Evolutionary conservation across 106 monocot species (phyloP).

Genomic region (Dendrobium chrysotoxum): DNA sequence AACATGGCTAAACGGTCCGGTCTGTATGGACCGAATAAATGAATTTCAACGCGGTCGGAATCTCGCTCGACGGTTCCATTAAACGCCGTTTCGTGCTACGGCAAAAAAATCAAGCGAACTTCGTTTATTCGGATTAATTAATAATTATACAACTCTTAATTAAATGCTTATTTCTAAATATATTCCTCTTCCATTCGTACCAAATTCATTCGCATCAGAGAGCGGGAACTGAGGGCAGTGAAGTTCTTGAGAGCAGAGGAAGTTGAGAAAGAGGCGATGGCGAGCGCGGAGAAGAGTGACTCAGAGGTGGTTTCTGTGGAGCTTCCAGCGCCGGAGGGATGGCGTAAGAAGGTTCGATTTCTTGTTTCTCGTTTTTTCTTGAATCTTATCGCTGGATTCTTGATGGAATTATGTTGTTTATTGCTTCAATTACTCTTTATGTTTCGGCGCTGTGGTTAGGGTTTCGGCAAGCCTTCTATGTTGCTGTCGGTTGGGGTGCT

Average conservation of each 20-base stretch:
- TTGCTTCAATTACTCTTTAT: conserved; percentile 1
- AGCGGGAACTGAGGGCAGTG: conserved; percentile 22
- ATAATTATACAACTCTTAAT: not conserved
- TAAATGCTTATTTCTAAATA: not conserved
- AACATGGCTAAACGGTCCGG: not conserved
- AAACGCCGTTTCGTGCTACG: not conserved
- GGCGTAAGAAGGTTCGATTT: conserved; percentile 38
- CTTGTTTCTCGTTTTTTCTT: not conserved
- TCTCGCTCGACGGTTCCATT: not conserved
- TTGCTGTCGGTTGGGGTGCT: not conserved
- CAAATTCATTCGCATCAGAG: conserved; percentile 1
- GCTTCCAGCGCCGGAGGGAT: conserved; percentile 32
- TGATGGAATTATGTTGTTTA: not conserved
- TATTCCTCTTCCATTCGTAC: not conserved
- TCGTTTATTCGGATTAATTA: not conserved
- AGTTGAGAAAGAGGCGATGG: conserved; percentile 23
- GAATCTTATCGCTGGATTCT: not conserved
- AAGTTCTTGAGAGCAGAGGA: conserved; percentile 1
- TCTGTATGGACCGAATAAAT: not conserved
- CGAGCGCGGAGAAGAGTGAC: conserved; percentile 13
- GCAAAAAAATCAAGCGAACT: not conserved
- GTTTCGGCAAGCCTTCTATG: not conserved
- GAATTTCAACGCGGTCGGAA: not conserved
- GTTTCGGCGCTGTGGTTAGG: not conserved
- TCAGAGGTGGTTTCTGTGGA: conserved; percentile 28